These are phyloP conservation scores for slime mould (Dictyostelium discoideum) DNA, from an alignment of 78 protist genomes.

Conservation along the genomic window DNA sequence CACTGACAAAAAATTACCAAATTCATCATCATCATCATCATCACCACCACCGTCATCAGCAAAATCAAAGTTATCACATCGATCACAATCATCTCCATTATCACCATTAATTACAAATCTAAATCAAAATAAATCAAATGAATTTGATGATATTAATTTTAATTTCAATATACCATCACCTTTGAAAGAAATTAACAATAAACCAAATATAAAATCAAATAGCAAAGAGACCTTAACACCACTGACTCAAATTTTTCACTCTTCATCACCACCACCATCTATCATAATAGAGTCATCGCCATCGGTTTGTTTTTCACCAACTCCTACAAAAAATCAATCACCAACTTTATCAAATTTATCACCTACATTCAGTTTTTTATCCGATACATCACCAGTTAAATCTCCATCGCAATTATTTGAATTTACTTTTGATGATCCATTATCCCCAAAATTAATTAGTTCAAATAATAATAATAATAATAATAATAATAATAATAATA, in stretches of 20 bases:
- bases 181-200: neutral
- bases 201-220: neutral
- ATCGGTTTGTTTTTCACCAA: neutral
- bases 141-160: neutral
- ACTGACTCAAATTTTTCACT: neutral
- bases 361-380: neutral
- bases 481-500: too few species aligned
- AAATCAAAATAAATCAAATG: neutral
- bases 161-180: conserved; percentile 6
- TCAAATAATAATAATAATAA: conserved; percentile 2
- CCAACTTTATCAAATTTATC: neutral
- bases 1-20: neutral
- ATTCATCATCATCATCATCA: neutral
- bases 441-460: neutral
- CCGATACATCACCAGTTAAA: neutral
- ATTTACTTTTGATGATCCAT: neutral
- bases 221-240: neutral
- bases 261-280: neutral
- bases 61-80: neutral
- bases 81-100: neutral
- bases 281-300: neutral
- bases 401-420: neutral
- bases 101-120: neutral
- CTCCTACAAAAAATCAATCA: neutral
- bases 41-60: neutral